Evolutionary conservation across 352 stramenopile genomes (phyloP), one percentile per base, ranked within the genome.

Genomic region (Phytophthora cactorum): DNA sequence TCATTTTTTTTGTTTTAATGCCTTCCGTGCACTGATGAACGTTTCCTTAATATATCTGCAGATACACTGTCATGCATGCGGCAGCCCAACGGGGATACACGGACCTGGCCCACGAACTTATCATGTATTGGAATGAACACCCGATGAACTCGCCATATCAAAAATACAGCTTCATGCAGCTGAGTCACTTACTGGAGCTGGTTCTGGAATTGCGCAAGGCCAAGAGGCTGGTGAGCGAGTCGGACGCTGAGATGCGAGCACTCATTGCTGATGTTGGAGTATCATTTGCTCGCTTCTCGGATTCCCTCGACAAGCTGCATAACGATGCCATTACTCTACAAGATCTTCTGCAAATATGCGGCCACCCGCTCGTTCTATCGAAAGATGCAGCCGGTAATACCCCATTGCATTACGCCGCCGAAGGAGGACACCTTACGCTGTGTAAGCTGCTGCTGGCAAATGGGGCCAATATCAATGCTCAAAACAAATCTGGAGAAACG

Each of bases 401-500:
- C 1, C 86, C 84, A 34, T 74, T 94, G 7, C 86, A 94, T 43
- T 93, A 91, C 32, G 84, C 86, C 2, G 84, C 86, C 3, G 86
- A 94, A 70, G 86, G 84, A 2, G 86, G 86, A 0, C 91, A 93
- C 51, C 70, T 94, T 17, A 70, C 78, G 5, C 52, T 94, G 8
- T 94, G 82, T 9, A 56, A 87, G 34, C 51, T 93, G 12, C 49
- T 94, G 17, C 74, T 94, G 12, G 63, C 79, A 28, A 72, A 88
- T 52, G 84, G 86, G 12, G 84, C 84, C 5, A 86, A 89, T 43
- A 90, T 94, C 50, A 92, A 93, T 28, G 82, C 74, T 15, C 86
- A 92, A 60, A 94, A 93, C 75, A 86, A 88, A 57, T 75, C 82
- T 5, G 86, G 84, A 31, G 84, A 94, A 60, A 93, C 86, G 15